phyloP scores from a whole-genome alignment of 192 early-diverging fungal genomes.

The Funneliformis geosporum region DNA sequence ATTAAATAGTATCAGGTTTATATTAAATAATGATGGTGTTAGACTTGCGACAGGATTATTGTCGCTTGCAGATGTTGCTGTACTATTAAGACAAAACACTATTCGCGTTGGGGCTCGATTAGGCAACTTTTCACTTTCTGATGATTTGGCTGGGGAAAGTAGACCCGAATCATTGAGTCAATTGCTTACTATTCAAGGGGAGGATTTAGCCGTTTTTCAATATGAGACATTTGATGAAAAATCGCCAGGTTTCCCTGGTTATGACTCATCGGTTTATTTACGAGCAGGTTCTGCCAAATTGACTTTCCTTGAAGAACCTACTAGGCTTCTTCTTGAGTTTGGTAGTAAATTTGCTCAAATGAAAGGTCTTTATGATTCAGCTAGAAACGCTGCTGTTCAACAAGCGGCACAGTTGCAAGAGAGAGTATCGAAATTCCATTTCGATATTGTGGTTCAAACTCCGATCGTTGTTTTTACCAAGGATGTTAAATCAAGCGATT shows the following conservation, averaged over 20 bases:
- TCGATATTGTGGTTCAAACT: constrained; percentile 80
- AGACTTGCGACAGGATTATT: constrained; percentile 74
- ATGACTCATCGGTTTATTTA: constrained; percentile 76
- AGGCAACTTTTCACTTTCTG: constrained; percentile 67
- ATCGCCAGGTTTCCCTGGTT: constrained; percentile 72
- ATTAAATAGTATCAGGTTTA: constrained; percentile 78
- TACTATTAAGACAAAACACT: constrained; percentile 60
- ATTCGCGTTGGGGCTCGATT: constrained; percentile 68
- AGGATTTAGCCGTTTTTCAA: constrained; percentile 83
- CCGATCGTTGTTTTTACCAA: constrained; percentile 86
- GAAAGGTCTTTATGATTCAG: constrained; percentile 86
- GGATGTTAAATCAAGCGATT: constrained; percentile 56
- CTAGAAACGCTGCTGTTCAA: constrained; percentile 78
- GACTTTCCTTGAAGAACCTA: constrained; percentile 76
- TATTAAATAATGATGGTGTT: constrained; percentile 78
- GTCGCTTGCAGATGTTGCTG: constrained; percentile 68
- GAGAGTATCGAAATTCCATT: constrained; percentile 76
- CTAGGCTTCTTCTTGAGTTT: constrained; percentile 72
- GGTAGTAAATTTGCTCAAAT: constrained; percentile 85
- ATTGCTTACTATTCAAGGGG: constrained; percentile 83
- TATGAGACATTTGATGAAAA: constrained; percentile 79
- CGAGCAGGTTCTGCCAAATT: constrained; percentile 79
- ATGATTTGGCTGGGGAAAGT: constrained; percentile 51
- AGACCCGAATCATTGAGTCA: constrained; percentile 36
- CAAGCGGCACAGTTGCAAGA: constrained; percentile 79